A percentile compares a stretch with the other conserved stretches of the same genome.
Conservation (phyloP, 1,284 basidiomycete genomes). For the Ustilago shanxiensis region DNA sequence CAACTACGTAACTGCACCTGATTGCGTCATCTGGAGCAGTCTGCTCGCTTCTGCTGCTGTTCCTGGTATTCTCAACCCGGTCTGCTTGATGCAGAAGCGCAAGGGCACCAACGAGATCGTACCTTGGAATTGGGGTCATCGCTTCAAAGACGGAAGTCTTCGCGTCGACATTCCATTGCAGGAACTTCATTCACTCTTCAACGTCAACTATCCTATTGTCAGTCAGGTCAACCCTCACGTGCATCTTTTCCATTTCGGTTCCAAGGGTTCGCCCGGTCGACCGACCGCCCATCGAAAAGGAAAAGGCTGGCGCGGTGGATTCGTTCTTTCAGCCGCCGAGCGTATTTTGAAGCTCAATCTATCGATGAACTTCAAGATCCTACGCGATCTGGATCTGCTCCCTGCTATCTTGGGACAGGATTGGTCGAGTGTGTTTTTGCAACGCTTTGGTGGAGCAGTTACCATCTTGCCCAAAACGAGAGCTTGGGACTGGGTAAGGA, state of each 20-base stretch:
- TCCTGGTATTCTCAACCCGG: conserved; percentile 73
- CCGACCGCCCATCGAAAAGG: conserved; percentile 92
- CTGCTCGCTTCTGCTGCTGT: conserved; percentile 68
- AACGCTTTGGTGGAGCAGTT: conserved; percentile 65
- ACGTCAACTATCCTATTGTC: conserved; percentile 92
- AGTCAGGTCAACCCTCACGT: conserved; percentile 98
- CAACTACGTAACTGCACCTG: conserved; percentile 94
- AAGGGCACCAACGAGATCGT: conserved; percentile 80
- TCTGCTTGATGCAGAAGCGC: conserved; percentile 91
- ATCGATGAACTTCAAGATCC: conserved; percentile 67
- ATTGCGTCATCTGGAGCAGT: conserved; percentile 77
- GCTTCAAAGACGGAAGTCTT: conserved; percentile 68
- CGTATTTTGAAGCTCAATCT: conserved; percentile 68
- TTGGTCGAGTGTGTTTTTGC: conserved; percentile 67
- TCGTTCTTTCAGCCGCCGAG: conserved; percentile 76
- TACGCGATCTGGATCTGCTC: conserved; percentile 66
- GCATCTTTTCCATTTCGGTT: conserved; percentile 97
- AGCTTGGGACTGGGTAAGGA: conserved; percentile 64
- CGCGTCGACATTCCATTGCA: conserved; percentile 93
- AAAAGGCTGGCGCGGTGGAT: conserved; percentile 85
- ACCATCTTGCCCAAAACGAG: conserved; percentile 67
- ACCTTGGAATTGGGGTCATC: conserved; percentile 89
- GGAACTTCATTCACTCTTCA: conserved; percentile 78
- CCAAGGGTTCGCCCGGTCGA: conserved; percentile 90
- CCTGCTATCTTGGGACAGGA: conserved; percentile 66